These are phyloP conservation scores for Coemansia sp. DNA, from an alignment of 192 early-diverging fungal species.

Conservation along the genomic window DNA sequence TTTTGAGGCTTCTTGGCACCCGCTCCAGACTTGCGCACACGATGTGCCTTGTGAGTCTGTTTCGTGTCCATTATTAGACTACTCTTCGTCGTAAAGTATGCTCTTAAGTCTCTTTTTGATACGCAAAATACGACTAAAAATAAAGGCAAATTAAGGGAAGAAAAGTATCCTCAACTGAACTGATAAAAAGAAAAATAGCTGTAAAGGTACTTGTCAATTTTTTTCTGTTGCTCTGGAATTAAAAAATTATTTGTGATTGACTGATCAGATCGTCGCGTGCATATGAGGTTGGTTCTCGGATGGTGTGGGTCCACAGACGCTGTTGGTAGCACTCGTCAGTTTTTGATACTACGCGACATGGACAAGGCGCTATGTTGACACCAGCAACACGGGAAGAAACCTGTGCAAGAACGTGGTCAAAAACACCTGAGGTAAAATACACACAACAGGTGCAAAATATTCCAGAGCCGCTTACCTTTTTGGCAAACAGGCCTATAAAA, in stretches of 20 bases:
- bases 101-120: no score
- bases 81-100: not conserved
- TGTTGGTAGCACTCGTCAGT: not conserved
- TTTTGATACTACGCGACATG: not conserved
- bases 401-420: no score
- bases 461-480: not conserved
- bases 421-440: no score
- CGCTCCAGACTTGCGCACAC: slow-evolving; percentile 78
- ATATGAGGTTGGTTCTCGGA: not conserved
- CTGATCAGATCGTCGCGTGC: not conserved
- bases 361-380: not conserved
- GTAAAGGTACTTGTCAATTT: no score
- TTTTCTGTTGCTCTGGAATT: not conserved
- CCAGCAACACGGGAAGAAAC: not conserved
- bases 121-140: no score
- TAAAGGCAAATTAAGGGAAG: not conserved
- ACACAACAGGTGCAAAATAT: not conserved
- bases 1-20: slow-evolving; percentile 79
- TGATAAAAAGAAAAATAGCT: no score
- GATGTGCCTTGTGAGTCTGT: slow-evolving; percentile 78
- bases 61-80: slow-evolving; percentile 54
- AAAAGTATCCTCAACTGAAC: not conserved
- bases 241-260: not conserved
- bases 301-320: not conserved
- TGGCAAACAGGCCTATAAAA: not conserved